Evolutionary conservation across 2,329 filamentous ascomycete species (phyloP), one percentile per base, ranked within the genome.

Genomic region (Bipolaris cookei): DNA sequence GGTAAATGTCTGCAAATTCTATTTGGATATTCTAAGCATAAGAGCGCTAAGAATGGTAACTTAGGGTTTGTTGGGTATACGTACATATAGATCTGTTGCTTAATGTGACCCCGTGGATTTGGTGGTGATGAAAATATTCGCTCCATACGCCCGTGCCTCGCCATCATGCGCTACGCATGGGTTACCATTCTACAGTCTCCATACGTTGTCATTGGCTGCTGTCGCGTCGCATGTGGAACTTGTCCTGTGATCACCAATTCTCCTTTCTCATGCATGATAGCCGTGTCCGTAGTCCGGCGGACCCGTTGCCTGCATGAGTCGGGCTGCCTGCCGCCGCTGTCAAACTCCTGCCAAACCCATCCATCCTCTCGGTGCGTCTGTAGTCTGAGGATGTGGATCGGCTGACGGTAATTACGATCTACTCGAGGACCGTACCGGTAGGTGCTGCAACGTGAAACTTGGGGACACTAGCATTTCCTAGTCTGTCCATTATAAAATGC

Each of bases 401-500:
- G 6, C 14, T 28, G 37, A 13, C 14, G n/a, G n/a, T 37, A 23
- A 53, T 47, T 45, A 13, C 16, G 49, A 53, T 56, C 49, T 47
- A 34, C 42, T 47, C 7, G 25, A 11, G 16, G 46, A 53, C 43
- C 43, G 23, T 23, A 25, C 20, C 16, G 21, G 11, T 14, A 44
- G 16, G 38, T 25, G 48, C 30, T 16, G 6, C 7, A 34, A 30
- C 21, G 13, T 45, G 25, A 20, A 25, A 41, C 14, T 42, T 52
- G 34, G 7, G 13, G 21, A 43, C 25, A 43, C 53, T 56, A 53
- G 37, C 18, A 42, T 47, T 53, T 37, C 35, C 42, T 34, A 53
- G 41, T 23, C 37, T 43, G 38, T 3, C 49, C 37, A 30, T 50
- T 21, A 30, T 43, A 25, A 30, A 37, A 37, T 52, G 30, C 54